Evolutionary conservation across 139 green algal genomes (phyloP), one percentile per base, ranked within the genome.

Genomic region (Deuterostichococcus epilithicus): DNA sequence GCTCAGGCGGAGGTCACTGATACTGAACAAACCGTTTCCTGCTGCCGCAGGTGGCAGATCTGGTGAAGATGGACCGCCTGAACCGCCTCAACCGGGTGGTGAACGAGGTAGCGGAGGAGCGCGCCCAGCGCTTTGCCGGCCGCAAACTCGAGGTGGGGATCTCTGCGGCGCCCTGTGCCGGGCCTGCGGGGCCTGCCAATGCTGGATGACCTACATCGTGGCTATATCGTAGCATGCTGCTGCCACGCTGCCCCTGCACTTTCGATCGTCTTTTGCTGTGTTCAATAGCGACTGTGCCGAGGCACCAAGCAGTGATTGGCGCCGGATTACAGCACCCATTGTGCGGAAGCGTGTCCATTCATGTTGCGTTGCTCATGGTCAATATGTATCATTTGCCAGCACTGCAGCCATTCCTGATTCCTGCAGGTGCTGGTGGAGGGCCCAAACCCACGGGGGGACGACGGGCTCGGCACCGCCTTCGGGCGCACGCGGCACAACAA

Each of bases 11-110:
- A n/a, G n/a, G n/a, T n/a, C n/a, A n/a, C n/a, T n/a, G n/a, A n/a
- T n/a, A n/a, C n/a, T n/a, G n/a, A n/a, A n/a, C n/a, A n/a, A n/a
- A n/a, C n/a, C n/a, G 10, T 25, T 23, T 63, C 13, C 8, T 30
- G 3, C 18, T 20, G 20, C 37, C 78, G 66, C 82, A 89, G 77
- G 90, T 98, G 47, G 86, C 92, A 0, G 95, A 98, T 79, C 79
- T 98, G 0, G 90, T 99, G 79, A 99, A 99, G 88, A 34, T 81
- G 8, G 95, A 99, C 90, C 81, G 95, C 3, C 89, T 99, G 6
- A 91, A 97, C 80, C 90, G 94, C 34, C 82, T 98, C 20, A 98
- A 98, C 79, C 78, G 77, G 13, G 91, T 97, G 47, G 93, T 97
- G 22, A 91, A 88, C 66, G 83, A 92, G 68, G 90, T 98, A 44